These are phyloP conservation scores for Falciphora oryzae DNA, from an alignment of 2,329 filamentous ascomycete species.

Conservation along the genomic window DNA sequence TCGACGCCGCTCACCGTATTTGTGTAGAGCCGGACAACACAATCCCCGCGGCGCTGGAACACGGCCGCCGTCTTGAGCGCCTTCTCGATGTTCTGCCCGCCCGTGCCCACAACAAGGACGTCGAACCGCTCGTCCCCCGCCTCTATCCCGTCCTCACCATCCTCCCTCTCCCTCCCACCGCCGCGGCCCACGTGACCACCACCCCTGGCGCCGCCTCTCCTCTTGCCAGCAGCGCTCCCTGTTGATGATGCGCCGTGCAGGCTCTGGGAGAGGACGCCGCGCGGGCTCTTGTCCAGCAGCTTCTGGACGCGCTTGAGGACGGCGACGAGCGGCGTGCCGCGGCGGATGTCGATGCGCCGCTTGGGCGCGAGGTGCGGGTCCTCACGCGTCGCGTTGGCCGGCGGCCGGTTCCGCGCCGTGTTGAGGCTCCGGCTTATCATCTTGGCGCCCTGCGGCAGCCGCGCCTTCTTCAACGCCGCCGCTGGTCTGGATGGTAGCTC, in stretches of 20 bases:
- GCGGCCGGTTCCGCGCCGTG: conserved; percentile 17
- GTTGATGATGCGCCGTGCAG: conserved; percentile 39
- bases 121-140: conserved; percentile 10
- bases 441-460: conserved; percentile 15
- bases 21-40: conserved; percentile 9
- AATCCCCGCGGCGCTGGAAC: conserved; percentile 9
- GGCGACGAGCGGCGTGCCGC: conserved; percentile 61
- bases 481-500: conserved; percentile 21
- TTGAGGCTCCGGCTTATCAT: conserved; percentile 17
- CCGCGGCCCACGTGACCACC: conserved; percentile 42
- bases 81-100: conserved; percentile 10
- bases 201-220: conserved; percentile 32
- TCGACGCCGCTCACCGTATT: conserved; percentile 7
- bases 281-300: conserved; percentile 50
- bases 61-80: conserved; percentile 7
- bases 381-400: conserved; percentile 16
- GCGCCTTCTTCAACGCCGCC: conserved; percentile 23
- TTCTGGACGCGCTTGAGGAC: conserved; percentile 60
- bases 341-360: conserved; percentile 55
- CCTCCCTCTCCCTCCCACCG: conserved; percentile 18
- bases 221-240: conserved; percentile 34
- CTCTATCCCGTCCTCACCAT: conserved; percentile 19
- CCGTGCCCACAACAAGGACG: conserved; percentile 8
- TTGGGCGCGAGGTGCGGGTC: conserved; percentile 13
- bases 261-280: conserved; percentile 37